phyloP scores from a whole-genome alignment of 805 yeast genomes.

The Starmerella powellii region DNA sequence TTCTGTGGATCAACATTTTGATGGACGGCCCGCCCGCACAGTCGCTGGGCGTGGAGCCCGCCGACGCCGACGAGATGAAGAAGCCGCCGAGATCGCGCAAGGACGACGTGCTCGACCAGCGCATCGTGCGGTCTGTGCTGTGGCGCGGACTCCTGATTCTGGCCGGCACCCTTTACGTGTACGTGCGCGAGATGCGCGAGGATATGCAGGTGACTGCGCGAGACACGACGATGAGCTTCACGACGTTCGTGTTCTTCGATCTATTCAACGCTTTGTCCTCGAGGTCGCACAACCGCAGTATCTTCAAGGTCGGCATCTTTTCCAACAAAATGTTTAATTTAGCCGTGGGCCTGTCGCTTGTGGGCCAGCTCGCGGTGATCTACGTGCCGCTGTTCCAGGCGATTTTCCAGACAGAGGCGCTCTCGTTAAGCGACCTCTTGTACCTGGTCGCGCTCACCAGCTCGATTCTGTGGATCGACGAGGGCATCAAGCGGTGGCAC shows the following conservation, averaged over 20 bases:
- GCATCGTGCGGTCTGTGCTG: constrained; percentile 58
- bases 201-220: constrained; percentile 76
- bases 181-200: constrained; percentile 67
- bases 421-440: constrained; percentile 55
- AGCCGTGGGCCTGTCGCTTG: constrained; percentile 75
- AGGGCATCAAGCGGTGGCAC: constrained; percentile 46
- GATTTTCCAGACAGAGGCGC: constrained; percentile 89
- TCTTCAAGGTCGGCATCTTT: constrained; percentile 66
- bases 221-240: constrained; percentile 98
- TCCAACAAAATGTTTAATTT: constrained; percentile 81
- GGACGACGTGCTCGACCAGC: constrained; percentile 67
- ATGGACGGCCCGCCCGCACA: constrained; percentile 99
- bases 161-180: constrained; percentile 76
- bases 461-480: constrained; percentile 78
- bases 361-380: constrained; percentile 88
- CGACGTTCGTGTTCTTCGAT: constrained; percentile 90
- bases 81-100: constrained; percentile 89
- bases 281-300: constrained; percentile 75
- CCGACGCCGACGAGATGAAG: constrained; percentile 87
- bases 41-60: constrained; percentile 93
- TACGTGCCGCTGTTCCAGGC: constrained; percentile 87
- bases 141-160: constrained; percentile 69
- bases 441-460: constrained; percentile 56
- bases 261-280: constrained; percentile 94
- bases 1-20: constrained; percentile 88